Evolutionary conservation across 805 yeast genomes (phyloP).

Genomic region (Metschnikowia arizonensis): DNA sequence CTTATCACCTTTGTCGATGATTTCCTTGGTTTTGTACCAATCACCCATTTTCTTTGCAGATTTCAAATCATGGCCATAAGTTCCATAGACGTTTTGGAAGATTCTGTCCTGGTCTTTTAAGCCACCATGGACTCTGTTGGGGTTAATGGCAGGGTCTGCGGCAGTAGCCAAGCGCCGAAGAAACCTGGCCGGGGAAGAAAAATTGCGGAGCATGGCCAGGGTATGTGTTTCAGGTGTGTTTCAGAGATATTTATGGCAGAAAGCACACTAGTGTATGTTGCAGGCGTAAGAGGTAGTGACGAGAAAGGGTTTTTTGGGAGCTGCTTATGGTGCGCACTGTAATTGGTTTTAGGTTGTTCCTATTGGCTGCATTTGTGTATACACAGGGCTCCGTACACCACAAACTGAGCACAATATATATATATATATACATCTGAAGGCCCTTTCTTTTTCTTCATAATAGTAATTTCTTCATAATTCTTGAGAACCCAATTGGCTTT

Average conservation of each 20-base stretch:
- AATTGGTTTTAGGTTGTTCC: conserved; percentile 15
- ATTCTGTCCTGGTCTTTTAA: conserved; percentile 80
- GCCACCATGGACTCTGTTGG: conserved; percentile 63
- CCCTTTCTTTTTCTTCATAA: too few species aligned
- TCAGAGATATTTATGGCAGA: neutral
- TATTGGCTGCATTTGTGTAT: conserved; percentile 14
- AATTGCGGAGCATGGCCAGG: conserved; percentile 33
- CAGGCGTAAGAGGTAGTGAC: conserved; percentile 2
- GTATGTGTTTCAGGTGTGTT: neutral
- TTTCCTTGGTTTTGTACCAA: conserved; percentile 89
- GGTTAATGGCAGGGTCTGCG: conserved; percentile 46
- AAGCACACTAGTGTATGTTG: conserved; percentile 2
- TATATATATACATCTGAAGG: too few species aligned
- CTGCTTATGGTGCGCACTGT: conserved; percentile 10
- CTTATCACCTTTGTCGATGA: conserved; percentile 73
- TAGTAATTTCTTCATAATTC: too few species aligned
- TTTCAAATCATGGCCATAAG: conserved; percentile 71
- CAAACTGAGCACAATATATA: too few species aligned
- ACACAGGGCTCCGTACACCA: neutral
- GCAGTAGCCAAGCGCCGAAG: conserved; percentile 42
- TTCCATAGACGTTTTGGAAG: conserved; percentile 77
- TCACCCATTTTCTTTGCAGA: conserved; percentile 79
- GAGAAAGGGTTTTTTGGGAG: conserved; percentile 9
- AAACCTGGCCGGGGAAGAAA: conserved; percentile 24
- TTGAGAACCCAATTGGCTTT: too few species aligned